A percentile compares a stretch with the other conserved stretches of the same genome.
phyloP scores from a whole-genome alignment of 495 filamentous ascomycete species.

The Podospora didyma region DNA sequence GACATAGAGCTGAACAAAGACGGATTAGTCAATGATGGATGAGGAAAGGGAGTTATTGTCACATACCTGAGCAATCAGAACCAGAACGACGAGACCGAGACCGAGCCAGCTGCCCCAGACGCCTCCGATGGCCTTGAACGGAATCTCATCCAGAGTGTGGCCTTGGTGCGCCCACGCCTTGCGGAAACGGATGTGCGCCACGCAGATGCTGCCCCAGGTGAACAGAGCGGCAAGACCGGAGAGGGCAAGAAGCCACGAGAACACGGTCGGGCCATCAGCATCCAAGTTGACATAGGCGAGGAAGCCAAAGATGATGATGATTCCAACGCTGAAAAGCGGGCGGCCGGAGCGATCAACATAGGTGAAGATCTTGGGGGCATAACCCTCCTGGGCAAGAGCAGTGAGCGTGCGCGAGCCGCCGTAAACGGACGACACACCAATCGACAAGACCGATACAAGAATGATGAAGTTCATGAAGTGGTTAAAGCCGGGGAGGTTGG shows the following conservation, averaged over 20 bases:
- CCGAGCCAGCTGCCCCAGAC: slow-evolving; percentile 66
- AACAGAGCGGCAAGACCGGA: slow-evolving; percentile 69
- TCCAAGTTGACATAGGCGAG: slow-evolving; percentile 53
- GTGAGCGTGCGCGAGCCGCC: slow-evolving; percentile 67
- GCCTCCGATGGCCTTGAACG: slow-evolving; percentile 62
- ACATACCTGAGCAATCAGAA: slow-evolving; percentile 56
- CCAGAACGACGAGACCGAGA: slow-evolving; percentile 53
- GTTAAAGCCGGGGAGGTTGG: slow-evolving; percentile 61
- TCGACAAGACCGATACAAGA: slow-evolving; percentile 63
- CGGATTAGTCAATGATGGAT: slow-evolving; percentile 7
- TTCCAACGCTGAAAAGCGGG: slow-evolving; percentile 47
- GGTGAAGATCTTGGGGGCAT: slow-evolving; percentile 53
- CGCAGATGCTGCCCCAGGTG: slow-evolving; percentile 69
- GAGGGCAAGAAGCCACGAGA: slow-evolving; percentile 65
- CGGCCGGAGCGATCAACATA: slow-evolving; percentile 58
- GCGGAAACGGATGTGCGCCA: slow-evolving; percentile 66
- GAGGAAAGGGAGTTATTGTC: not conserved
- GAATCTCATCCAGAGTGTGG: slow-evolving; percentile 63
- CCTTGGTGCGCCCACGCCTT: slow-evolving; percentile 60
- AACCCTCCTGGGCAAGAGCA: slow-evolving; percentile 55
- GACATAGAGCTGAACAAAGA: slow-evolving; percentile 41
- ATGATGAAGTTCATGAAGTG: slow-evolving; percentile 74
- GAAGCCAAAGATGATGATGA: slow-evolving; percentile 45
- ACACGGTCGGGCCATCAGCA: slow-evolving; percentile 46
- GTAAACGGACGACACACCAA: slow-evolving; percentile 64